These are phyloP conservation scores for Mycena galopus DNA, from an alignment of 768 basidiomycete species.

Conservation along the genomic window DNA sequence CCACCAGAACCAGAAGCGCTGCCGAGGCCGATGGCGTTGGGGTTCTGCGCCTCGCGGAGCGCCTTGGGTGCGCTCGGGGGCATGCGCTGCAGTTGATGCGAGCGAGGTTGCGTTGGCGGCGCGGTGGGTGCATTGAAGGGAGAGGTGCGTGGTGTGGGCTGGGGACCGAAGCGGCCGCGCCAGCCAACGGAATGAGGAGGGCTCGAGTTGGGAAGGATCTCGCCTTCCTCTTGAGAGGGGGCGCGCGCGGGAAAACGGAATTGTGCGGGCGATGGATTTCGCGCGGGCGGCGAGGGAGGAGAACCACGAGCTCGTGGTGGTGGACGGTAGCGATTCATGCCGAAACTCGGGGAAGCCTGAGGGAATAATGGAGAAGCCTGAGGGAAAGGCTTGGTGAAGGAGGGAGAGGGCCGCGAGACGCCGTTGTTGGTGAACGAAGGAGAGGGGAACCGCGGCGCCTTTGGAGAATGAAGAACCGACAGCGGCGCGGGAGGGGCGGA, in stretches of 20 bases:
- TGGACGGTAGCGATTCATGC: too few species aligned
- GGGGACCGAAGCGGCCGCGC: not conserved
- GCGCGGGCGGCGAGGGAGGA: not conserved
- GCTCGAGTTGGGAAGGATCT: slow-evolving; percentile 22
- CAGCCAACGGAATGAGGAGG: not conserved
- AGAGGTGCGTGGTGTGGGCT: not conserved
- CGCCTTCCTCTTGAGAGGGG: slow-evolving; percentile 29
- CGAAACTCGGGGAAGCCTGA: too few species aligned
- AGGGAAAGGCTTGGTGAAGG: too few species aligned
- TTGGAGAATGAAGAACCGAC: slow-evolving; percentile 9
- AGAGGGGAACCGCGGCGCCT: slow-evolving; percentile 15
- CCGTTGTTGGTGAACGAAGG: slow-evolving; percentile 20
- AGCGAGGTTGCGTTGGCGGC: slow-evolving; percentile 37
- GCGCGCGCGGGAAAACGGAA: slow-evolving; percentile 2
- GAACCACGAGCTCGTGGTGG: too few species aligned
- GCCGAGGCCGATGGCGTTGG: not conserved
- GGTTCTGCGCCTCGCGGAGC: slow-evolving; percentile 33
- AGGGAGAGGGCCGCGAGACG: not conserved
- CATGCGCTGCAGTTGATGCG: slow-evolving; percentile 25
- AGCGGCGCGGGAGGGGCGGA: not conserved
- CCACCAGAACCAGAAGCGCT: not conserved
- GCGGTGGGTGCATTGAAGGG: too few species aligned
- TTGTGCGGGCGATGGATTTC: not conserved
- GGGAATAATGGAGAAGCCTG: too few species aligned
- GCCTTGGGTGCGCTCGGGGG: slow-evolving; percentile 37